These are phyloP conservation scores for Lyophyllum shimeji DNA, from an alignment of 768 basidiomycete genomes.

Conservation along the genomic window DNA sequence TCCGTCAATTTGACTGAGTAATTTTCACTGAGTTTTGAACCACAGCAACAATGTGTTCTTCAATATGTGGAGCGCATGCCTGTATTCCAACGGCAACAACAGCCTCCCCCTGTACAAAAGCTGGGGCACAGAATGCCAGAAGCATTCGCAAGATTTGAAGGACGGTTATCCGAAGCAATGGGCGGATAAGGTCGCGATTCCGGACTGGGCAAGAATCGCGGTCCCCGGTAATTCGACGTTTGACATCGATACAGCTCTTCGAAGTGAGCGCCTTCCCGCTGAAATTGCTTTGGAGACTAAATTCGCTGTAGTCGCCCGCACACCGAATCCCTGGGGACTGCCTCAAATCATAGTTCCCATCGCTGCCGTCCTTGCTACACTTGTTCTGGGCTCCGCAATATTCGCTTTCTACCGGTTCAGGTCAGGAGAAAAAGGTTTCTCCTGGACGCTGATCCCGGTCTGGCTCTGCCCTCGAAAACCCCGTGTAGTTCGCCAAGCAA, in stretches of 20 bases:
- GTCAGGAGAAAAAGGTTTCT: background rate
- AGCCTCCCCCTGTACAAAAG: slow-evolving; percentile 5
- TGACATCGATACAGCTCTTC: background rate
- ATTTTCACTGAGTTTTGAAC: background rate
- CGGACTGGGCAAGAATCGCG: slow-evolving; percentile 7
- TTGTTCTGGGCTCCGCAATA: background rate
- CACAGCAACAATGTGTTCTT: background rate
- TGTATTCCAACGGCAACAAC: slow-evolving; percentile 2
- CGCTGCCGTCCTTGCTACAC: slow-evolving; percentile 3
- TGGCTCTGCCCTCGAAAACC: background rate
- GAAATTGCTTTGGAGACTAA: background rate
- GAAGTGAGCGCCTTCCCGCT: slow-evolving; percentile 7
- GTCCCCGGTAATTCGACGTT: slow-evolving; percentile 6
- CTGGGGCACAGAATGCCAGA: slow-evolving; percentile 11
- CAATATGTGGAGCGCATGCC: slow-evolving; percentile 4
- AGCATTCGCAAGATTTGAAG: slow-evolving; percentile 10
- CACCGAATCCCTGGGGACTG: background rate
- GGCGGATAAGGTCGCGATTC: background rate
- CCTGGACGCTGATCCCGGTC: background rate
- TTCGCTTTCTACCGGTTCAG: slow-evolving; percentile 4
- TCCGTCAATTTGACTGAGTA: background rate
- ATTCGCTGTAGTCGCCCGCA: background rate
- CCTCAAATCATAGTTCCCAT: slow-evolving; percentile 12
- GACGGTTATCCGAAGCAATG: slow-evolving; percentile 7
- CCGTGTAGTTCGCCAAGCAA: slow-evolving; percentile 8